A percentile compares a stretch with the other conserved stretches of the same genome.
Evolutionary conservation across 176 grass and related monocot genomes (phyloP).

Genomic region (Poa annua): DNA sequence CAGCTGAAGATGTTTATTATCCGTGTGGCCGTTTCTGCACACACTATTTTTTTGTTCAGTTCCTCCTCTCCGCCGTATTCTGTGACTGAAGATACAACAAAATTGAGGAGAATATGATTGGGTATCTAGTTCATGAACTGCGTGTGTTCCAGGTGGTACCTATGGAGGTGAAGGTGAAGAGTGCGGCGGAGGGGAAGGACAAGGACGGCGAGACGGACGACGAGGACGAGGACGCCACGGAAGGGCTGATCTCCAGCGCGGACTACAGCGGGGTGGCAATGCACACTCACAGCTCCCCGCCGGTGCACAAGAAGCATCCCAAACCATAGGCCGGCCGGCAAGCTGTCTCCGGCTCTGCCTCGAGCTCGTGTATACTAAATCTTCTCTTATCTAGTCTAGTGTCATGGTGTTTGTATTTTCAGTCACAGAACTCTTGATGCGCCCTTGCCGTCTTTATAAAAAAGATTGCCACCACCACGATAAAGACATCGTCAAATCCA

Average conservation of each 20-base stretch:
- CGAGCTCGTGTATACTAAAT: neutral
- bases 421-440: neutral
- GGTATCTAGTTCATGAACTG: neutral
- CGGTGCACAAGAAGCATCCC: slow-evolving; percentile 36
- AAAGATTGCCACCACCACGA: neutral
- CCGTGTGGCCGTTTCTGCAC: neutral
- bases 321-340: slow-evolving; percentile 24
- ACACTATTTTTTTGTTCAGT: neutral
- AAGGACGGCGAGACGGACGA: neutral
- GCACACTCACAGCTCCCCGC: slow-evolving; percentile 37
- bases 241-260: slow-evolving; percentile 46
- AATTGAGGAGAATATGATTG: neutral
- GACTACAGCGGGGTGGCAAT: slow-evolving; percentile 56
- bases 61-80: too few relatives aligned
- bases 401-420: neutral
- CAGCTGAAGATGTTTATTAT: neutral
- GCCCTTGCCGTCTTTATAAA: neutral
- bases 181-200: neutral
- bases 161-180: slow-evolving; percentile 7
- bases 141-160: slow-evolving; percentile 13
- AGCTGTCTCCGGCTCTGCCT: too few relatives aligned
- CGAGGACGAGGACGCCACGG: neutral
- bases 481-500: neutral
- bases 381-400: neutral
- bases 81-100: neutral